Percentiles rank a stretch among this genome's conserved stretches.
Conservation (phyloP, 257 asterid genomes). For the Scutellaria baicalensis region DNA sequence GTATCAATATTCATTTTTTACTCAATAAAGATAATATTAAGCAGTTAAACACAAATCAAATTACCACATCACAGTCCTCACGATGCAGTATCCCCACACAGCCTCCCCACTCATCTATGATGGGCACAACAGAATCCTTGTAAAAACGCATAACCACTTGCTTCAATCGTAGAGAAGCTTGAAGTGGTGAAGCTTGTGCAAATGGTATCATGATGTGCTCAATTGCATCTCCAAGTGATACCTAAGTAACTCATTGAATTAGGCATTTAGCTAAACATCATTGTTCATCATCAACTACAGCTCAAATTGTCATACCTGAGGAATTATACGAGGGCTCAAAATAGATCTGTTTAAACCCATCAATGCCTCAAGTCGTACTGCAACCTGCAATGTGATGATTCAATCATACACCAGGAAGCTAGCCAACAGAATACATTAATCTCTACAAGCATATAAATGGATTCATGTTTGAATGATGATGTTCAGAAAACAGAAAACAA, state of each 20-base stretch:
- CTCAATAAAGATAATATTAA: neutral
- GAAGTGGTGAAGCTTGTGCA: constrained; percentile 49
- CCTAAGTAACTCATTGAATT: constrained; percentile 22
- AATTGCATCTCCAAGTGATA: constrained; percentile 41
- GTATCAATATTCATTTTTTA: neutral
- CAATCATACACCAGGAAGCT: neutral
- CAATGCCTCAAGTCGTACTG: constrained; percentile 56
- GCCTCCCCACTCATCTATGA: constrained; percentile 65
- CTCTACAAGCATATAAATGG: neutral
- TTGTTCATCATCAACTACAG: neutral
- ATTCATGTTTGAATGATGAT: neutral
- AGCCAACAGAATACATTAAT: constrained; percentile 4
- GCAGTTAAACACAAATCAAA: constrained; percentile 3
- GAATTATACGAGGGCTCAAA: constrained; percentile 50
- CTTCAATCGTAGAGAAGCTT: constrained; percentile 38
- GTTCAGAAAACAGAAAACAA: neutral
- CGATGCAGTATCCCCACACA: constrained; percentile 68
- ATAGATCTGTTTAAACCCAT: constrained; percentile 50
- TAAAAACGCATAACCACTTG: constrained; percentile 55
- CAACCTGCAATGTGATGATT: constrained; percentile 46
- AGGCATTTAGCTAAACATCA: constrained; percentile 7
- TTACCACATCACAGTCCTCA: constrained; percentile 57
- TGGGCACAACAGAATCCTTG: constrained; percentile 46
- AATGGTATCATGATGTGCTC: constrained; percentile 59
- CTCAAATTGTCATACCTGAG: constrained; percentile 32